Percentiles rank a stretch among this genome's conserved stretches.
phyloP scores from a whole-genome alignment of 208 protist genomes.

The Phytomonas sp. region DNA sequence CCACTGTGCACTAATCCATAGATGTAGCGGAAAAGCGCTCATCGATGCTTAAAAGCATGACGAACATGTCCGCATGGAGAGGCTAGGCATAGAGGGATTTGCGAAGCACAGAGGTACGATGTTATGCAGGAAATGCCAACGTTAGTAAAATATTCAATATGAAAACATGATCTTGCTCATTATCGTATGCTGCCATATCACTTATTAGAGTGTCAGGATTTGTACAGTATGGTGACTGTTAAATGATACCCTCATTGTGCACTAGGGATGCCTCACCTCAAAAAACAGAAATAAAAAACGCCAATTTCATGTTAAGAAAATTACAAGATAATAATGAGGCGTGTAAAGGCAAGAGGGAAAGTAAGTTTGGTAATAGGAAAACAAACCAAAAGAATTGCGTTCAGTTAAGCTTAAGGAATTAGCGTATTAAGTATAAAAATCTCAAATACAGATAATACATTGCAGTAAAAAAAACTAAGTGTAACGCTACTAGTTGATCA shows the following conservation, averaged over 20 bases:
- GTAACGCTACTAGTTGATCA: background rate
- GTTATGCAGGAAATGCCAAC: background rate
- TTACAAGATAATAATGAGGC: background rate
- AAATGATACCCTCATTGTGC: background rate
- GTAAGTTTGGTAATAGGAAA: background rate
- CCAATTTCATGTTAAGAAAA: background rate
- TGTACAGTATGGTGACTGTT: background rate
- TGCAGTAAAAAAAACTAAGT: background rate
- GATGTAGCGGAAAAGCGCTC: background rate
- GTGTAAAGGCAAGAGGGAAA: background rate
- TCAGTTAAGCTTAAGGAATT: background rate
- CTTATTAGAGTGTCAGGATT: background rate
- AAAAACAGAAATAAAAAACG: background rate
- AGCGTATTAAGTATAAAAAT: background rate
- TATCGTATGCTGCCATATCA: no score
- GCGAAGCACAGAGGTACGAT: background rate
- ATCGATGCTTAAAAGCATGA: background rate
- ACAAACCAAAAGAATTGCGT: background rate
- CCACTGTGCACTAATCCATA: background rate
- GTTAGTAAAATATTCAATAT: background rate
- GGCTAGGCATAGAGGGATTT: background rate
- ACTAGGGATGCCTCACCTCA: background rate
- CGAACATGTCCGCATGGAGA: background rate
- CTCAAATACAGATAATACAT: background rate
- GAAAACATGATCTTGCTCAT: no score